A percentile compares a stretch with the other conserved stretches of the same genome.
These are phyloP conservation scores for Penicillium fimorum DNA, from an alignment of 495 filamentous ascomycete species.

Conservation along the genomic window DNA sequence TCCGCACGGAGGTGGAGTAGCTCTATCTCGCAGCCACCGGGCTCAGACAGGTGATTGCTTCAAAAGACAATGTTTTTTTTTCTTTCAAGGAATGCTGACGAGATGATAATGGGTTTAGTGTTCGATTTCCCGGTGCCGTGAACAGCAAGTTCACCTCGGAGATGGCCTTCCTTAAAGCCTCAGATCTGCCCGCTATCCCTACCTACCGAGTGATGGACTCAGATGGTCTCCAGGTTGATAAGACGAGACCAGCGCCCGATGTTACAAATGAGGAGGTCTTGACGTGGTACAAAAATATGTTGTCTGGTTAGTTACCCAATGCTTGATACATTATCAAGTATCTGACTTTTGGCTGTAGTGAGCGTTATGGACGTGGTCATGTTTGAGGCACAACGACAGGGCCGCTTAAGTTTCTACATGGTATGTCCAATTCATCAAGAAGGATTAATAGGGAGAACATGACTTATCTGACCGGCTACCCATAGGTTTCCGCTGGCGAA, in stretches of 20 bases:
- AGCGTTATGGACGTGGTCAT: slow-evolving; percentile 93
- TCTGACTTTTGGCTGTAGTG: slow-evolving; percentile 42
- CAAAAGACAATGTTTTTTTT: background rate
- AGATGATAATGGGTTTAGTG: slow-evolving; percentile 41
- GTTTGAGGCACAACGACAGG: slow-evolving; percentile 82
- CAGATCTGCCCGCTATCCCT: slow-evolving; percentile 64
- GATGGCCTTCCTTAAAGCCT: slow-evolving; percentile 72
- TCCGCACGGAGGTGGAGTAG: slow-evolving; percentile 51
- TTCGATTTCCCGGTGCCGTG: slow-evolving; percentile 93
- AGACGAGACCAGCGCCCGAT: slow-evolving; percentile 56
- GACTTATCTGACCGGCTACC: background rate
- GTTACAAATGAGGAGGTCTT: slow-evolving; percentile 66
- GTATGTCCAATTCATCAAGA: slow-evolving; percentile 34
- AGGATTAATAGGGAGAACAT: background rate
- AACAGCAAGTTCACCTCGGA: slow-evolving; percentile 85
- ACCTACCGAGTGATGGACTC: slow-evolving; percentile 88
- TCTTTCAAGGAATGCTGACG: background rate
- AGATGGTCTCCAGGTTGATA: slow-evolving; percentile 74
- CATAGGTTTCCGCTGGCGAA: slow-evolving; percentile 81
- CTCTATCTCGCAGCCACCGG: slow-evolving; percentile 65
- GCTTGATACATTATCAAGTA: background rate
- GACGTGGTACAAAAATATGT: slow-evolving; percentile 66
- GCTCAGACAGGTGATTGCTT: slow-evolving; percentile 55
- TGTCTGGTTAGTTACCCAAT: slow-evolving; percentile 47
- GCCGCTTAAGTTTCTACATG: slow-evolving; percentile 95